Conservation (phyloP, 2,329 filamentous ascomycete species). For the Talaromyces funiculosus region DNA sequence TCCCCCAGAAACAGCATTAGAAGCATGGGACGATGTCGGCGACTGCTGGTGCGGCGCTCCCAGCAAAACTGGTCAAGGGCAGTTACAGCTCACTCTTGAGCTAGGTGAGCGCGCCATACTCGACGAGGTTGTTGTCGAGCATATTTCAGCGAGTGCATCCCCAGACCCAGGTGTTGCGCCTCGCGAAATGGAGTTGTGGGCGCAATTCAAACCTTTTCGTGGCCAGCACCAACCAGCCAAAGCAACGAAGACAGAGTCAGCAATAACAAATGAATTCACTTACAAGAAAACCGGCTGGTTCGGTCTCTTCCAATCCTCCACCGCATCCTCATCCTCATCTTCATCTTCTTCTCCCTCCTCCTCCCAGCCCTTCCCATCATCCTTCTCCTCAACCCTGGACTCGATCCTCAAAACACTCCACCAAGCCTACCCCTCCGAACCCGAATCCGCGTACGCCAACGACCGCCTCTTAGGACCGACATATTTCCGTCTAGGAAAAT, state of each 20-base stretch:
- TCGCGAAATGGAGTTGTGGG: conserved; percentile 65
- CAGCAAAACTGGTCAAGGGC: conserved; percentile 39
- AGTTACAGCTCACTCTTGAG: conserved; percentile 37
- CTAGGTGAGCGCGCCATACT: conserved; percentile 53
- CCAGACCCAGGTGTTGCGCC: conserved; percentile 59
- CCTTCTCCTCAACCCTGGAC: conserved; percentile 23
- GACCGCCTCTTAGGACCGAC: conserved; percentile 30
- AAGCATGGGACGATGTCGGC: conserved; percentile 68
- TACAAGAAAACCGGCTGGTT: conserved; percentile 6
- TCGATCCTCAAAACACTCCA: conserved; percentile 29
- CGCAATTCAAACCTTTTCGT: conserved; percentile 41
- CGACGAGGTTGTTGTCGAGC: conserved; percentile 65
- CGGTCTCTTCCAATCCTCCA: conserved; percentile 4
- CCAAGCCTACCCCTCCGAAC: conserved; percentile 25
- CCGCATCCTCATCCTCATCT: background rate
- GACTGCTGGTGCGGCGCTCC: conserved; percentile 77
- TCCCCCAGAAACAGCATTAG: conserved; percentile 54
- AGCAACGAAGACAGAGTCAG: conserved; percentile 4
- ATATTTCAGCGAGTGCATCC: conserved; percentile 59
- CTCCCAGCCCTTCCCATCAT: background rate
- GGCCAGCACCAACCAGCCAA: background rate
- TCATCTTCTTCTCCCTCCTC: conserved; percentile 1
- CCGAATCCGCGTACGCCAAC: conserved; percentile 30
- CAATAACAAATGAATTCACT: background rate
- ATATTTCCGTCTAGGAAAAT: conserved; percentile 37